Evolutionary conservation across 257 asterid genomes (phyloP), one percentile per base, ranked within the genome.

Genomic region (Leonotis leonurus): DNA sequence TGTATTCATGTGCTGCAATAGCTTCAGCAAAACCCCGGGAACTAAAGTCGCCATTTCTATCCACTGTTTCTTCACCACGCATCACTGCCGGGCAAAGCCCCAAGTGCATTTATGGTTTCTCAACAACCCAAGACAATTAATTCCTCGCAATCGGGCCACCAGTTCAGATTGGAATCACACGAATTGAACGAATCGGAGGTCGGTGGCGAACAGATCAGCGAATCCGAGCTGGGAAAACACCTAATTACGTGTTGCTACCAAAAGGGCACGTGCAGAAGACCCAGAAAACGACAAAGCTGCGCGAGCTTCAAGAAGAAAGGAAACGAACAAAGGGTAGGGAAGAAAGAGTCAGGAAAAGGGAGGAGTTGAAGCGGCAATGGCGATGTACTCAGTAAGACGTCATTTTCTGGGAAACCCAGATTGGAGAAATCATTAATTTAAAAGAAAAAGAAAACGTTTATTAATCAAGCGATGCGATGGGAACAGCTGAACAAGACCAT

Each of bases 1-100:
- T 49, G 99, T 93, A 55, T 93, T 89, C 97, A 93, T 89, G 70
- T 93, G 99, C 84, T 93, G 99, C 66, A 93, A 87, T 50, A 93
- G 85, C 83, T 93, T 93, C 71, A 93, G 69, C 57, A 93, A 64
- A 59, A 93, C 97, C 44, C 99, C 99, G 6, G 96, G 90, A n/a
- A 87, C 87, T 70, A 93, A 76, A 76, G 86, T 64, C 49, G 97
- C 99, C 99, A 93, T 93, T 71, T 64, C 36, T 67, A 4, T 64
- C 56, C 70, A 2, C 70, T 8, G 30, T 3, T 61, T 14, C 70
- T 52, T 45, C 71, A 69, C 68, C 58, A 22, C 57, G 82, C 81
- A 78, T 78, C 73, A 80, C 82, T 68, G n/a, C 8, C 27, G 26
- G 71, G 10, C 29, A 26, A 62, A 62, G 30, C 3, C 73, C 75